A percentile compares a stretch with the other conserved stretches of the same genome.
Conservation (phyloP, 805 yeast species). For the Groenewaldozyma salmanticensis region DNA sequence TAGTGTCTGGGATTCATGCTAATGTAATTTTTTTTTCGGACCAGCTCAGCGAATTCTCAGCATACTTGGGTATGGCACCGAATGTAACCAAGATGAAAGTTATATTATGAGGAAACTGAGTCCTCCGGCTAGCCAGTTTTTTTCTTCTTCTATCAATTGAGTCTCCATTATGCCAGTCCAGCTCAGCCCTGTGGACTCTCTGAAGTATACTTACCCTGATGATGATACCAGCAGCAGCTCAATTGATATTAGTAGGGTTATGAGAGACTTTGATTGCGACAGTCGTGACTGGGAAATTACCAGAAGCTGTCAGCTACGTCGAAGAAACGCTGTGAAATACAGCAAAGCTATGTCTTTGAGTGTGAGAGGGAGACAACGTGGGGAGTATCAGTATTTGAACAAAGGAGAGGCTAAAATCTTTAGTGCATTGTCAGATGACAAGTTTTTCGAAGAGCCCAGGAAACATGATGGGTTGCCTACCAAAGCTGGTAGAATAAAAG, state of each 20-base stretch:
- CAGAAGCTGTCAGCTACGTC: slow-evolving; percentile 1
- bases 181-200: background rate
- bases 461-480: background rate
- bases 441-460: background rate
- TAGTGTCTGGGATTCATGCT: no score
- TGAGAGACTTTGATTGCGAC: background rate
- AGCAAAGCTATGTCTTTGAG: background rate
- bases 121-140: no score
- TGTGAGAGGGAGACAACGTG: background rate
- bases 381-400: background rate
- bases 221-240: background rate
- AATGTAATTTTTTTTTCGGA: no score
- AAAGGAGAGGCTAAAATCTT: background rate
- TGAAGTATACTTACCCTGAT: background rate
- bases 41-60: no score
- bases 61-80: no score
- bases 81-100: no score
- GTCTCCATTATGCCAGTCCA: background rate
- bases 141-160: no score
- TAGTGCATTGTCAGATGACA: no score
- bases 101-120: no score
- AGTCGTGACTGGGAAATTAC: background rate
- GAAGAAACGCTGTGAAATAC: slow-evolving; percentile 4
- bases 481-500: background rate
- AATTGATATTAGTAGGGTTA: background rate